These are phyloP conservation scores for Botryosphaeria dothidea DNA, from an alignment of 2,329 filamentous ascomycete genomes.

Conservation along the genomic window DNA sequence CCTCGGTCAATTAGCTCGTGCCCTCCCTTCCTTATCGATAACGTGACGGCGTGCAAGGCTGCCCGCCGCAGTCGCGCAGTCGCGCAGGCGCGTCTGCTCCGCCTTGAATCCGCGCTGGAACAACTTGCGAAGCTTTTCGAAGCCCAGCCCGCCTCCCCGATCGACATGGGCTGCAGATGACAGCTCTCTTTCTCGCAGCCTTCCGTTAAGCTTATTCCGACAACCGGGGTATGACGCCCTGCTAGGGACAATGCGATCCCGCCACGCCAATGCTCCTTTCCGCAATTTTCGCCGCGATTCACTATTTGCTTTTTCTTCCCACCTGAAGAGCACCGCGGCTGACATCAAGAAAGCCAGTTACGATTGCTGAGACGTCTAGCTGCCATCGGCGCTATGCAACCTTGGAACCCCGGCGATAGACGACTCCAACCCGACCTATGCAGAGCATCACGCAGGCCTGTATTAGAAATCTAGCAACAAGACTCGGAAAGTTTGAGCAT, in stretches of 20 bases:
- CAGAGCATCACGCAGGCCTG: no score
- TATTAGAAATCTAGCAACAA: no score
- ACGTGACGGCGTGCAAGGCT: neutral
- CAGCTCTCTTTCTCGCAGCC: neutral
- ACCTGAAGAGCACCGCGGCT: neutral
- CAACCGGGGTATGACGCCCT: neutral
- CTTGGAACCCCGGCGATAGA: no score
- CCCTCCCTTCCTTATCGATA: neutral
- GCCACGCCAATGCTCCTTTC: neutral
- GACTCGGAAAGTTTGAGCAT: no score
- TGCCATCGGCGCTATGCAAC: no score
- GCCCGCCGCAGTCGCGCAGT: neutral
- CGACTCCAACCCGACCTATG: no score
- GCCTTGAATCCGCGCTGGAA: neutral
- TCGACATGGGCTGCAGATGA: constrained; percentile 10
- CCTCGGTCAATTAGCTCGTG: neutral
- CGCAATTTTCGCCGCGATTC: neutral
- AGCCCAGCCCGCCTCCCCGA: no score
- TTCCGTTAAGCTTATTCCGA: neutral
- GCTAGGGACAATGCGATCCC: neutral
- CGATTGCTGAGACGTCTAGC: no score
- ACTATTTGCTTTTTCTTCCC: neutral
- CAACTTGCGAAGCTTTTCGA: neutral
- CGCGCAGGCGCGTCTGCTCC: neutral
- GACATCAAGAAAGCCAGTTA: no score